These are phyloP conservation scores for Lentinula guzmanii DNA, from an alignment of 768 basidiomycete species.

Conservation along the genomic window DNA sequence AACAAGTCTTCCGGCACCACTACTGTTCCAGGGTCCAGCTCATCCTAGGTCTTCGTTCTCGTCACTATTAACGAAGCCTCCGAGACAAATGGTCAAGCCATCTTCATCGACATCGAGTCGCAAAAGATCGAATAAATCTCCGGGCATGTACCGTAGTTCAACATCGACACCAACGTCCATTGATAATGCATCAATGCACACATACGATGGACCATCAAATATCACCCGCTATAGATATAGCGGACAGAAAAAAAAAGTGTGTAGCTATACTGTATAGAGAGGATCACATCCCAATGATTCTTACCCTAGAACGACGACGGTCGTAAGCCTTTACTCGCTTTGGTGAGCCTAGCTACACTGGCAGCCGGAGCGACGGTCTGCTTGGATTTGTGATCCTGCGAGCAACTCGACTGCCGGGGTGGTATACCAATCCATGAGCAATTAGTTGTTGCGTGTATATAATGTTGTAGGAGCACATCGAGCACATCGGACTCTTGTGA, in stretches of 20 bases:
- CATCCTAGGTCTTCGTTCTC: conserved; percentile 14
- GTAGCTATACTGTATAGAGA: background rate
- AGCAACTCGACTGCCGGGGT: background rate
- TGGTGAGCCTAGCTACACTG: background rate
- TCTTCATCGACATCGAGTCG: background rate
- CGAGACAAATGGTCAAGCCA: background rate
- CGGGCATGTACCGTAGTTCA: background rate
- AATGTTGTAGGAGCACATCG: background rate
- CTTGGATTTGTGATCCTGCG: background rate
- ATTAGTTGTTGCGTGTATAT: background rate
- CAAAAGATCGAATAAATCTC: background rate
- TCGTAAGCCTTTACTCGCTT: background rate
- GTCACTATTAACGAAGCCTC: background rate
- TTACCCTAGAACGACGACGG: background rate
- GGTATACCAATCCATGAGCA: background rate
- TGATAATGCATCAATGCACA: background rate
- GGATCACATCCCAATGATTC: background rate
- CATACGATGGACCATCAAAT: conserved; percentile 2
- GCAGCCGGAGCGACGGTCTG: background rate
- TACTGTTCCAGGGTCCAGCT: conserved; percentile 46
- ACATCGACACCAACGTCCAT: background rate
- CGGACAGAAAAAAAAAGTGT: background rate
- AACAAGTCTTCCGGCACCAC: conserved; percentile 29
- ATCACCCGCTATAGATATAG: conserved; percentile 4
- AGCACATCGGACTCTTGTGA: background rate